Evolutionary conservation across 2,329 filamentous ascomycete genomes (phyloP), one percentile per base, ranked within the genome.

Genomic region (Zymoseptoria brevis): DNA sequence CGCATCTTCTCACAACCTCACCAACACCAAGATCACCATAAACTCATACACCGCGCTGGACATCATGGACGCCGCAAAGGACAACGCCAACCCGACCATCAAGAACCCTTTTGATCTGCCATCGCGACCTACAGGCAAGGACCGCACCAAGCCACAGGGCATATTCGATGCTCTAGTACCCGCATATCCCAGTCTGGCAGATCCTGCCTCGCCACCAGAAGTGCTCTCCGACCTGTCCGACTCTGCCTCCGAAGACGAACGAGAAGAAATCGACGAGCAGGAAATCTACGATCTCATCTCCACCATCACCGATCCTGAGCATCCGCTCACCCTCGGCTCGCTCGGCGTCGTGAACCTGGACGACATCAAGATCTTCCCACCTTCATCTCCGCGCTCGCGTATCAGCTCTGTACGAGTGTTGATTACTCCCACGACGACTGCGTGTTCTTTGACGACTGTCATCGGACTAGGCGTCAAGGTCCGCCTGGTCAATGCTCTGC

Each of bases 211-310:
- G 29, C 66, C 67, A 8, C 64, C 71, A n/a, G 67, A 71, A 65
- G 62, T 71, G 62, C 68, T 72, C 65, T 63, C 61, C 11, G 61
- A 59, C 56, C 52, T 57, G 54, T 83, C 85, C 60, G 54, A 57
- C 30, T 82, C 86, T 60, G 80, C 83, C 54, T 68, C 73, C 53
- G 77, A 83, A 55, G 83, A 85, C 59, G 83, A 87, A 60, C 80
- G 86, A 41, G 92, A 97, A 68, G 88, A 89, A 59, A 96, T 99
- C 66, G 94, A 99, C 72, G 90, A 95, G 74, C 94, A 96, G 74
- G 94, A 99, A 75, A 93, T 99, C 50, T 99, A 93, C 72, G 93
- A 99, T 77, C 82, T 99, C 62, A 94, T 99, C 68, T 90, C 91
- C 64, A 88, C 89, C 67, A 96, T 99, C 70, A 93, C 90, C 22